Conservation (phyloP, 371 early-diverging fungal species). For the Mucor plumbeus region DNA sequence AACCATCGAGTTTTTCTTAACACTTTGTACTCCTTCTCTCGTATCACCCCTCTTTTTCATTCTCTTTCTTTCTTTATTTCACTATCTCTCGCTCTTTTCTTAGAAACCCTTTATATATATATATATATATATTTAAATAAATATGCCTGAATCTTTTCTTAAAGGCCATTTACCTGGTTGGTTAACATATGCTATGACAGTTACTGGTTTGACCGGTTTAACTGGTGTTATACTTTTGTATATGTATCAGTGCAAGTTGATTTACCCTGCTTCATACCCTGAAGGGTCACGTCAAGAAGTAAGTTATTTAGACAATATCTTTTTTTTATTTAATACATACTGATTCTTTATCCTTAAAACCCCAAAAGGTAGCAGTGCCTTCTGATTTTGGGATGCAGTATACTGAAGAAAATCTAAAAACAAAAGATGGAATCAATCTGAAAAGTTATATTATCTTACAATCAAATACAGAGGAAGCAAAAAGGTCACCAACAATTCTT, state of each 20-base stretch:
- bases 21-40: neutral
- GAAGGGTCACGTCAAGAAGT: constrained; percentile 76
- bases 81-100: neutral
- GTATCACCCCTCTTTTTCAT: neutral
- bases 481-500: constrained; percentile 73
- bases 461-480: constrained; percentile 57
- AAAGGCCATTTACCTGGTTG: constrained; percentile 42
- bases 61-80: neutral
- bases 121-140: neutral
- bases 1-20: neutral
- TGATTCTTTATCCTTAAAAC: too few species aligned
- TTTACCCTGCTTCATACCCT: constrained; percentile 86
- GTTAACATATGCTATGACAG: constrained; percentile 48
- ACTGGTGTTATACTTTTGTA: constrained; percentile 67
- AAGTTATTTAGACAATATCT: constrained; percentile 10
- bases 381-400: constrained; percentile 71
- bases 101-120: too few species aligned
- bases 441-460: constrained; percentile 81
- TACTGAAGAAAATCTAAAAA: constrained; percentile 78
- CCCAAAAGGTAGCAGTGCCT: constrained; percentile 71
- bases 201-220: constrained; percentile 49
- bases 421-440: constrained; percentile 82
- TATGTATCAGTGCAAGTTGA: constrained; percentile 82
- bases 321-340: neutral
- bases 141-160: constrained; percentile 21